These are phyloP conservation scores for Sporisorium sorghi DNA, from an alignment of 1,284 basidiomycete species.

Conservation along the genomic window DNA sequence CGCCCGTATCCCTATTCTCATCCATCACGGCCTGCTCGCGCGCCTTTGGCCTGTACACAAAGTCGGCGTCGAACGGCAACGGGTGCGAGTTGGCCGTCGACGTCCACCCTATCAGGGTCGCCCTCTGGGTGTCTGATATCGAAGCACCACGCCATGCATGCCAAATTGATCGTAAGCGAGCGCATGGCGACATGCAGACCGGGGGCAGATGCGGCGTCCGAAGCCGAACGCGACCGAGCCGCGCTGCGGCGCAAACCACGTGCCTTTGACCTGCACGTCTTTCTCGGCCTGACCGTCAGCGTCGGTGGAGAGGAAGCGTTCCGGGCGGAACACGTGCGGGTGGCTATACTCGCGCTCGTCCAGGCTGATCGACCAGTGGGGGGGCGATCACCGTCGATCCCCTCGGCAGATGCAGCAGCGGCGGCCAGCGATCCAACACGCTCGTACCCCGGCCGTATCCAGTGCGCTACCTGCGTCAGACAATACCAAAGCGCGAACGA, in stretches of 20 bases:
- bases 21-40: conserved; percentile 6
- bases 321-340: conserved; percentile 43
- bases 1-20: conserved; percentile 18
- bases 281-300: too few relatives aligned
- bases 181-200: conserved; percentile 70
- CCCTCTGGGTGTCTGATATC: conserved; percentile 44
- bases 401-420: conserved; percentile 44
- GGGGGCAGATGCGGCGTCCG: conserved; percentile 67
- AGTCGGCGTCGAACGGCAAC: conserved; percentile 28
- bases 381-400: conserved; percentile 66
- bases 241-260: conserved; percentile 38
- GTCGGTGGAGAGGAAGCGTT: conserved; percentile 36
- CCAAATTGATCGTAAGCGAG: conserved; percentile 68
- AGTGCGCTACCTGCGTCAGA: too few relatives aligned
- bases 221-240: conserved; percentile 65
- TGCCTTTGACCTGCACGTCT: conserved; percentile 25
- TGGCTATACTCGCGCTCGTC: conserved; percentile 56
- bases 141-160: conserved; percentile 69
- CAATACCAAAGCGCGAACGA: too few relatives aligned
- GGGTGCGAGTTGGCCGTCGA: conserved; percentile 47
- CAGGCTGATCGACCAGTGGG: conserved; percentile 64
- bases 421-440: conserved; percentile 38
- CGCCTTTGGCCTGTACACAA: conserved; percentile 5
- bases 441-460: conserved; percentile 38
- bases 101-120: conserved; percentile 16